phyloP scores from a whole-genome alignment of 257 asterid genomes.

The Plantago elongata region DNA sequence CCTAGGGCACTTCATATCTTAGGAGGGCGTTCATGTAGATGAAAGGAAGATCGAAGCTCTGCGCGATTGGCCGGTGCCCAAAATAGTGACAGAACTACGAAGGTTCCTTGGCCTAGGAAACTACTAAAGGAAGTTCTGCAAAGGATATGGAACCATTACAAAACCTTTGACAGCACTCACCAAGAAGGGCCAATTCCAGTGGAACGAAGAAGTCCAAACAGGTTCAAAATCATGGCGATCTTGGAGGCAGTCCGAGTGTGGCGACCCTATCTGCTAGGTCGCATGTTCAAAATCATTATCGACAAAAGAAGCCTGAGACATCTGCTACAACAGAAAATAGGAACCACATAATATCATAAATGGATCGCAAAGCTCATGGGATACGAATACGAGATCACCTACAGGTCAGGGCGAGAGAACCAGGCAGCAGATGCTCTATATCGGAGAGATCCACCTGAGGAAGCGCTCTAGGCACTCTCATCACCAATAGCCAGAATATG shows the following conservation, averaged over 20 bases:
- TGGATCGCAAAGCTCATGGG: too few relatives aligned
- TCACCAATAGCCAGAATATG: too few relatives aligned
- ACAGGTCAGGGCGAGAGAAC: too few relatives aligned
- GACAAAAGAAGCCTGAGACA: conserved; percentile 9
- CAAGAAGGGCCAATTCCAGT: background rate
- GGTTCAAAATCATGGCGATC: background rate
- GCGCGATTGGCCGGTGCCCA: background rate
- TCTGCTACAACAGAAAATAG: too few relatives aligned
- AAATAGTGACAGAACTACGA: background rate
- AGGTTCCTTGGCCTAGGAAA: conserved; percentile 1
- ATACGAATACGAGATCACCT: too few relatives aligned
- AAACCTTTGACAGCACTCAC: background rate
- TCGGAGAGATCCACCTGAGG: background rate
- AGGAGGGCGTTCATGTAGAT: background rate
- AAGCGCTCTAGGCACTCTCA: too few relatives aligned
- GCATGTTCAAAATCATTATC: background rate
- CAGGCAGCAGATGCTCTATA: too few relatives aligned
- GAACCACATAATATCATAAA: too few relatives aligned
- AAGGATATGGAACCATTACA: background rate
- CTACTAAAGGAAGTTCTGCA: background rate
- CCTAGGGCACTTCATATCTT: background rate
- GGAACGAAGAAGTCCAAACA: background rate
- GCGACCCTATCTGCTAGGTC: background rate
- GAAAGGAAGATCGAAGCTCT: background rate
- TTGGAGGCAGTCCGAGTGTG: background rate